Percentiles rank a stretch among this genome's conserved stretches.
Conservation (phyloP, 2,329 filamentous ascomycete species). For the Neofusicoccum kwambonambiense region DNA sequence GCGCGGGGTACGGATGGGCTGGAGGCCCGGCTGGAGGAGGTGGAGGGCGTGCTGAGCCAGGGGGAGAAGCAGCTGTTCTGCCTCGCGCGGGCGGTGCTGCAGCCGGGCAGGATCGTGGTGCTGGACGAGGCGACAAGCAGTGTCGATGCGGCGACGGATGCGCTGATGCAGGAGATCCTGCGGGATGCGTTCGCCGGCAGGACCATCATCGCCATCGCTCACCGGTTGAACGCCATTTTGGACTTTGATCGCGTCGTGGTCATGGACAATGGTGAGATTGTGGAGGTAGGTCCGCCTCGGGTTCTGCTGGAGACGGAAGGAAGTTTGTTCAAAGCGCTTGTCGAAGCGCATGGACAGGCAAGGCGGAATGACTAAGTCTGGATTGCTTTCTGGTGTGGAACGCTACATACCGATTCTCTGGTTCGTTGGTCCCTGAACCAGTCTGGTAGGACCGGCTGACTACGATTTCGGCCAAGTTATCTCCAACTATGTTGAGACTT, state of each 20-base stretch:
- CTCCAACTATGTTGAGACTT: no score
- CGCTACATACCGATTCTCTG: not conserved
- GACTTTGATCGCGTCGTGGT: conserved; percentile 55
- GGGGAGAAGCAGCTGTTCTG: conserved; percentile 66
- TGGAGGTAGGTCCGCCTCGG: conserved; percentile 35
- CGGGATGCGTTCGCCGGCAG: conserved; percentile 53
- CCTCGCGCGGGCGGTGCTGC: conserved; percentile 58
- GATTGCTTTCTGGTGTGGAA: not conserved
- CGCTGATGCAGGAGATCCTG: conserved; percentile 57
- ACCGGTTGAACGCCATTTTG: conserved; percentile 56
- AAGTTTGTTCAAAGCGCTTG: conserved; percentile 21
- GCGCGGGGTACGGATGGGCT: not conserved
- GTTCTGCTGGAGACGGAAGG: conserved; percentile 19
- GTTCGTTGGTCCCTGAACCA: no score
- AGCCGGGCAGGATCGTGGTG: conserved; percentile 29
- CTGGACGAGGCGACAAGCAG: conserved; percentile 34
- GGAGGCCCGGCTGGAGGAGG: conserved; percentile 20
- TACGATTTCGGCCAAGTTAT: no score
- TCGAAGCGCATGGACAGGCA: conserved; percentile 20
- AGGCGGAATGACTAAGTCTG: not conserved
- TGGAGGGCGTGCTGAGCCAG: conserved; percentile 22
- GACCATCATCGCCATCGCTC: conserved; percentile 60
- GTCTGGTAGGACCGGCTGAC: no score
- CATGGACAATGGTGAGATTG: conserved; percentile 50
- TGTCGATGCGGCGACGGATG: conserved; percentile 49